Evolutionary conservation across 2,329 filamentous ascomycete species (phyloP).

Genomic region (Zymoseptoria pseudotritici): DNA sequence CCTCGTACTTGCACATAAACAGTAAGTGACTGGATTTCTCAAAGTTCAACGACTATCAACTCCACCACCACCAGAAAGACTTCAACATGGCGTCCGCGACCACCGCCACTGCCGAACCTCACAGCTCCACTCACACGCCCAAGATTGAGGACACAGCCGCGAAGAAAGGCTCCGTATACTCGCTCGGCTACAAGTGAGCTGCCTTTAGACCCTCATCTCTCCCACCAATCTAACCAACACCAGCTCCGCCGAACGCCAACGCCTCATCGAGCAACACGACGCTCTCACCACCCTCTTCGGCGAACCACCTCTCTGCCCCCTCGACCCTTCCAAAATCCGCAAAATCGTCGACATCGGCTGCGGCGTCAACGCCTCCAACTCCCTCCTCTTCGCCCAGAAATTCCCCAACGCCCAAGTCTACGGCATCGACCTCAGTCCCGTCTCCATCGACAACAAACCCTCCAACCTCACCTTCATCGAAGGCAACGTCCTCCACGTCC

Average conservation of each 20-base stretch:
- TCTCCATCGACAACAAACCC: background rate
- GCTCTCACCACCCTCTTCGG: conserved; percentile 4
- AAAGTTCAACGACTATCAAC: background rate
- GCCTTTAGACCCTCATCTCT: background rate
- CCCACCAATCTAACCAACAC: background rate
- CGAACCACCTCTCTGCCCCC: conserved; percentile 3
- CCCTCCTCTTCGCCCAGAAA: conserved; percentile 14
- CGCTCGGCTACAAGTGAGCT: background rate
- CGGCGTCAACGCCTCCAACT: conserved; percentile 29
- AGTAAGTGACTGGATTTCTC: background rate
- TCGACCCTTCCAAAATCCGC: background rate
- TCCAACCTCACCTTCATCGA: background rate
- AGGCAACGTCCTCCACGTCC: conserved; percentile 1
- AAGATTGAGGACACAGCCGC: background rate
- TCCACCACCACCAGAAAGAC: background rate
- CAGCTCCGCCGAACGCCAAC: conserved; percentile 3
- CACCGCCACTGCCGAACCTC: background rate
- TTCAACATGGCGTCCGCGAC: background rate
- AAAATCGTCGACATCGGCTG: conserved; percentile 32
- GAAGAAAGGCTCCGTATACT: background rate
- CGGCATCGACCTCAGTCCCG: conserved; percentile 6
- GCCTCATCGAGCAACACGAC: conserved; percentile 7
- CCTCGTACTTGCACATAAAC: background rate
- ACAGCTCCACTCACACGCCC: background rate
- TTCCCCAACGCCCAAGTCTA: conserved; percentile 7